Percentiles rank a stretch among this genome's conserved stretches.
Evolutionary conservation across 2,329 filamentous ascomycete species (phyloP).

Genomic region (Paraphoma sp.): DNA sequence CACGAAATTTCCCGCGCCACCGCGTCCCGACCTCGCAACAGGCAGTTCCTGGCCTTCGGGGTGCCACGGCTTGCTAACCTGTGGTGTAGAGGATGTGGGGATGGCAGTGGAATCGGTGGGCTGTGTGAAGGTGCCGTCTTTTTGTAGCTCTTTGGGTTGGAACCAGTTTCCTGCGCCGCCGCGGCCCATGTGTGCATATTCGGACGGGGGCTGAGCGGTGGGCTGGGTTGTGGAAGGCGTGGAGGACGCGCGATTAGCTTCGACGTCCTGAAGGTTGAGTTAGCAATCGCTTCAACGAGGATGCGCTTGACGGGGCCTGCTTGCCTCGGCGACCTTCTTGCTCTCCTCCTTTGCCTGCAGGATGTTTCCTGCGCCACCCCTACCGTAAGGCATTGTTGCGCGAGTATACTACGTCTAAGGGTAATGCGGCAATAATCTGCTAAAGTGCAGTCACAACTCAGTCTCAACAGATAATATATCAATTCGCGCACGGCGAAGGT

Average conservation of each 20-base stretch:
- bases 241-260: conserved; percentile 43
- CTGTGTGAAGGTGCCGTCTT: conserved; percentile 48
- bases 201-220: conserved; percentile 21
- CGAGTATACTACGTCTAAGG: too few relatives aligned
- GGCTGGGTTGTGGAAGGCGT: conserved; percentile 14
- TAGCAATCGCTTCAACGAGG: neutral
- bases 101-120: conserved; percentile 35
- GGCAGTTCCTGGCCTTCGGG: conserved; percentile 43
- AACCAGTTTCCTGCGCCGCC: conserved; percentile 58
- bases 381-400: conserved; percentile 44
- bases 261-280: conserved; percentile 42
- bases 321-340: conserved; percentile 39
- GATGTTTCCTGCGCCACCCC: conserved; percentile 57
- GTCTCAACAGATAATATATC: too few relatives aligned
- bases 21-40: conserved; percentile 48
- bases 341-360: conserved; percentile 42
- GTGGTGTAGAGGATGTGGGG: conserved; percentile 33
- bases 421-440: too few relatives aligned
- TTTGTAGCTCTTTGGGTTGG: conserved; percentile 47
- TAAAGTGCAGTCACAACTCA: too few relatives aligned
- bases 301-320: neutral
- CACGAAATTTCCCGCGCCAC: conserved; percentile 57
- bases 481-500: too few relatives aligned
- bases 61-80: conserved; percentile 44
- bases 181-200: conserved; percentile 54